These are phyloP conservation scores for Pseudocercospora crystallina DNA, from an alignment of 2,329 filamentous ascomycete species.

Conservation along the genomic window DNA sequence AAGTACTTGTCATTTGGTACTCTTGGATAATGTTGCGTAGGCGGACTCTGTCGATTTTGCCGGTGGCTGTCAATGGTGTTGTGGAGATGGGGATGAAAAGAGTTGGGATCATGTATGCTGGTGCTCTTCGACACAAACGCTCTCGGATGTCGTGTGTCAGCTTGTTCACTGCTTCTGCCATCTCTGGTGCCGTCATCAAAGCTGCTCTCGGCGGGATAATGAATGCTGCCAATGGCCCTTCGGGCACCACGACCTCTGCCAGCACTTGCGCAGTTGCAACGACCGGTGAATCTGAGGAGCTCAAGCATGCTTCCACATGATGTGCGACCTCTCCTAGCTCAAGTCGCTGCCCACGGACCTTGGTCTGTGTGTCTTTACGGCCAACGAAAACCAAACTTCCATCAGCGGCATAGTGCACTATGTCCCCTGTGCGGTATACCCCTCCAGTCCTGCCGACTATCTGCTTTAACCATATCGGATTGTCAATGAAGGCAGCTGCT, in stretches of 20 bases:
- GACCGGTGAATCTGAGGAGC: too few species aligned
- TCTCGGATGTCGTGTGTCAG: too few species aligned
- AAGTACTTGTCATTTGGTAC: too few species aligned
- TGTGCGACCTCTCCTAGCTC: conserved; percentile 71
- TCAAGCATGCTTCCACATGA: conserved; percentile 37
- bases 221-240: conserved; percentile 16
- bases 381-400: conserved; percentile 56
- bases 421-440: conserved; percentile 25
- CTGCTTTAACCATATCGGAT: conserved; percentile 26
- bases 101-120: conserved; percentile 73
- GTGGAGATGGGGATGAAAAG: conserved; percentile 66
- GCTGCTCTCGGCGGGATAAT: conserved; percentile 9
- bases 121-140: too few species aligned
- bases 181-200: too few species aligned
- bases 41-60: conserved; percentile 66
- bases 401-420: conserved; percentile 38
- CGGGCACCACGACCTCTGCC: conserved; percentile 35
- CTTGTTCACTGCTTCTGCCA: too few species aligned
- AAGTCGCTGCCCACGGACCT: conserved; percentile 73
- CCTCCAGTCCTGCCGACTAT: too few species aligned
- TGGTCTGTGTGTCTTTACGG: conserved; percentile 73
- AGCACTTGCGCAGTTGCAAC: conserved; percentile 46
- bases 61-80: conserved; percentile 70
- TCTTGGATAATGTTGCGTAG: conserved; percentile 3
- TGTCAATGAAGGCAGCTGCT: conserved; percentile 32